A percentile compares a stretch with the other conserved stretches of the same genome.
These are phyloP conservation scores for Termitomyces sp. DNA, from an alignment of 768 basidiomycete genomes.

Conservation along the genomic window DNA sequence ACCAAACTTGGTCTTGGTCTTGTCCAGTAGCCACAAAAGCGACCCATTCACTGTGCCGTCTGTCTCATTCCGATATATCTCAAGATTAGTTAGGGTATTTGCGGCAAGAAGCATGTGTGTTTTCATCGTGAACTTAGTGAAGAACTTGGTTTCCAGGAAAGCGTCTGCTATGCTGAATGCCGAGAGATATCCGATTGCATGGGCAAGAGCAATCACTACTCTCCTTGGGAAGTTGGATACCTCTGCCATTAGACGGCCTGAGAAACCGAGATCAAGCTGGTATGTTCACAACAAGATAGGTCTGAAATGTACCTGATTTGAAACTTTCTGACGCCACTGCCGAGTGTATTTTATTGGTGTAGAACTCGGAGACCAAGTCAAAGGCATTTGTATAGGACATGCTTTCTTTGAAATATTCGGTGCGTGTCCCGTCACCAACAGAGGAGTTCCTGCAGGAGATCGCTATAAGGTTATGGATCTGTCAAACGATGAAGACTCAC, in stretches of 20 bases:
- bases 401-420: slow-evolving; percentile 53
- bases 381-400: slow-evolving; percentile 72
- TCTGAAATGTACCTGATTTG: slow-evolving; percentile 34
- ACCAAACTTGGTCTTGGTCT: slow-evolving; percentile 87
- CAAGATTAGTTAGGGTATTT: slow-evolving; percentile 86
- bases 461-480: slow-evolving; percentile 1
- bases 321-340: slow-evolving; percentile 39
- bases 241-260: slow-evolving; percentile 61
- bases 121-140: slow-evolving; percentile 70
- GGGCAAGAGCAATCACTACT: slow-evolving; percentile 71
- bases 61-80: slow-evolving; percentile 91
- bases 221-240: slow-evolving; percentile 65
- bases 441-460: slow-evolving; percentile 29
- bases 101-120: slow-evolving; percentile 86
- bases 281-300: not conserved
- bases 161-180: slow-evolving; percentile 77
- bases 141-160: slow-evolving; percentile 74
- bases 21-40: slow-evolving; percentile 82
- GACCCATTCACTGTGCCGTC: slow-evolving; percentile 72
- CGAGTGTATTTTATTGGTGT: slow-evolving; percentile 45
- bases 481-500: slow-evolving; percentile 30
- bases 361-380: slow-evolving; percentile 60
- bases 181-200: slow-evolving; percentile 64
- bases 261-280: not conserved
- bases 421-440: slow-evolving; percentile 44